Percentiles rank a stretch among this genome's conserved stretches.
These are phyloP conservation scores for Aeminium ludgeri DNA, from an alignment of 495 filamentous ascomycete species.

Conservation along the genomic window DNA sequence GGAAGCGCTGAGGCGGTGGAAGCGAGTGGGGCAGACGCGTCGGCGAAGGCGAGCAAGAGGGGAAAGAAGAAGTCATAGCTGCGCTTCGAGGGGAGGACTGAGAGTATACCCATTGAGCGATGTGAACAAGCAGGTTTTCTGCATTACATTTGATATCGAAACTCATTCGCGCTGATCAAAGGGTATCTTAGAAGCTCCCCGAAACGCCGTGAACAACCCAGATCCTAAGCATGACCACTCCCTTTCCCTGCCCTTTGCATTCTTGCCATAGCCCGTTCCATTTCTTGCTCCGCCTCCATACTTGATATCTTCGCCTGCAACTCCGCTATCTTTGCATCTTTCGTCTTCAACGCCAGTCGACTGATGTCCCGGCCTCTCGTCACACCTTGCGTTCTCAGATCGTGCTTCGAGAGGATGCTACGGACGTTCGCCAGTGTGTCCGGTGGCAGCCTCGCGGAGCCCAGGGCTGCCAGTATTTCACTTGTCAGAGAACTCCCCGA, in stretches of 20 bases:
- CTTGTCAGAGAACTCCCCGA: constrained; percentile 6
- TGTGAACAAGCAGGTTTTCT: no score
- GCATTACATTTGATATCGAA: no score
- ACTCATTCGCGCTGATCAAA: no score
- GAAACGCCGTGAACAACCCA: no score
- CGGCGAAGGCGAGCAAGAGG: constrained; percentile 8
- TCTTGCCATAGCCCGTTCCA: constrained; percentile 8
- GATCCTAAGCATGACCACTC: background rate
- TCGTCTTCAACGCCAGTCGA: constrained; percentile 40
- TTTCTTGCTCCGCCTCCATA: constrained; percentile 35
- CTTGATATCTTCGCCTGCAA: constrained; percentile 31
- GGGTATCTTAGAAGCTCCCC: no score
- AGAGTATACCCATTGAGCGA: no score
- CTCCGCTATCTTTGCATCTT: constrained; percentile 40
- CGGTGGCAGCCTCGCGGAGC: constrained; percentile 1
- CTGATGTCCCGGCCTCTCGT: constrained; percentile 45
- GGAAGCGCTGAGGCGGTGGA: constrained; percentile 4
- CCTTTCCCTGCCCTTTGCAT: background rate
- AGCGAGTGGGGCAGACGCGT: constrained; percentile 5
- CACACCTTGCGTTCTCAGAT: constrained; percentile 39
- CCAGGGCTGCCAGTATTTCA: constrained; percentile 5
- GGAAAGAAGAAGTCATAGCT: constrained; percentile 8
- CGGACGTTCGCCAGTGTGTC: constrained; percentile 5
- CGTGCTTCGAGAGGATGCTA: constrained; percentile 36
- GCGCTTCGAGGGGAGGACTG: background rate